Evolutionary conservation across 768 basidiomycete genomes (phyloP), one percentile per base, ranked within the genome.

Genomic region (Lactarius akahatsu): DNA sequence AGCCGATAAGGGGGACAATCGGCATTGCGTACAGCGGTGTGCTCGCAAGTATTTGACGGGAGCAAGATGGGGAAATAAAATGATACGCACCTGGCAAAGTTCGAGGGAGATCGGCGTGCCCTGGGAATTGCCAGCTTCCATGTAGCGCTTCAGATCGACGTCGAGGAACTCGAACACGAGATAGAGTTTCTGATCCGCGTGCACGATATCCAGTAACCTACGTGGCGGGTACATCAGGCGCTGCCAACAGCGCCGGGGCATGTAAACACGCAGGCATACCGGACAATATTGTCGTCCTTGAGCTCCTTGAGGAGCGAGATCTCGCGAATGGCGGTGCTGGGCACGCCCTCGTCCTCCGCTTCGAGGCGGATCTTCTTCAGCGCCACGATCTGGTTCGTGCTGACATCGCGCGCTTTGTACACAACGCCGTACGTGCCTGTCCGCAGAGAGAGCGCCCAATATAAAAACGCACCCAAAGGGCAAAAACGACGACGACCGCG

Each of bases 351-450:
- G 74, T 99, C 97, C 77, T 98, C 97, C 20, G 95, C 94, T 76
- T 98, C 97, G 32, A 99, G 86, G 47, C 97, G 82, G 75, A 99
- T 98, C 84, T 99, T 99, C 87, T 99, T 99, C 70, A 98, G 82
- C 28, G 97, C 97, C 59, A 99, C 97, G 71, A 98, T 87, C 71
- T 86, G 78, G 75, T 90, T 90, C 10, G 85, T 90, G 56, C 78
- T 83, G 69, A 86, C 78, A 75, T 98, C 96, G 71, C 87, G 85
- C 47, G 96, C 96, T 78, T 98, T 97, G 84, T 98, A 98, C 26
- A 98, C 96, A 61, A 98, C 96, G 64, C 96, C 96, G 71, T 98
- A 98, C 30, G 96, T 98, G 71, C 96, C 96, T 98, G 74, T 57
- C 10, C 20, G 13, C 45, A 10, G 2, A 61, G 2, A 61, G 45